Base-by-base conservation (phyloP, 345 rosid species). In the Lumnitzera littorea region DNA sequence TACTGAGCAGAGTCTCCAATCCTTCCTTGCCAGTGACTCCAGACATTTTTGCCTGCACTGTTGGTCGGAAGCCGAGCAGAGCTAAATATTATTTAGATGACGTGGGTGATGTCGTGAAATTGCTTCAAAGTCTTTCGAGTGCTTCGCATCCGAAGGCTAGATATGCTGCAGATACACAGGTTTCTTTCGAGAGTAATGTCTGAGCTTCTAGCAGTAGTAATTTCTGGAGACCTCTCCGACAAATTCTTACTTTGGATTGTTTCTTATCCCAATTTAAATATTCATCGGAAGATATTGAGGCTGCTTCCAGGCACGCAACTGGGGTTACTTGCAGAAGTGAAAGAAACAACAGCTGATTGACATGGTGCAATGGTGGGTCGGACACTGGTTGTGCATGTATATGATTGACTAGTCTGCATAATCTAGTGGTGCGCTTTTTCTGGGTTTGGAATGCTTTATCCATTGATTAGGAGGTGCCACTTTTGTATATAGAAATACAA, bases 61-160 rank as follows among this genome's bases (percentile, higher is more conserved):
- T 87, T 20, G 96, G 97, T 64, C 80, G 67, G 57, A 90, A 90
- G 63, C 95, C 97, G 27, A 91, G 97, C 83, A 91, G 85, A 72
- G 97, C 96, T 29, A 87, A 78, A 68, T 91, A 91, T 72, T 91
- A 78, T 62, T 89, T 91, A 5, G 91, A 91, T 31, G 89, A 81
- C 57, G 70, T 77, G 24, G 71, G 70, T 12, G 92, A 84, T 41
- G 88, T 91, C 15, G 55, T 91, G 56, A 82, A 71, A 72, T 72
- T 91, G 74, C 86, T 91, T 57, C 83, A 78, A 57, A 89, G 96
- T 62, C 81, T 91, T 13, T 84, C 84, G 12, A 58, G 71, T 50
- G 76, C 83, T 57, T 80, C 90, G 17, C 66, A 70, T 67, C 73
- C 79, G 3, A 85, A 79, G 69, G 71, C 86, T n/a, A 72, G 69